These are phyloP conservation scores for Aspergillus ibericus DNA, from an alignment of 2,329 filamentous ascomycete species.

Conservation along the genomic window DNA sequence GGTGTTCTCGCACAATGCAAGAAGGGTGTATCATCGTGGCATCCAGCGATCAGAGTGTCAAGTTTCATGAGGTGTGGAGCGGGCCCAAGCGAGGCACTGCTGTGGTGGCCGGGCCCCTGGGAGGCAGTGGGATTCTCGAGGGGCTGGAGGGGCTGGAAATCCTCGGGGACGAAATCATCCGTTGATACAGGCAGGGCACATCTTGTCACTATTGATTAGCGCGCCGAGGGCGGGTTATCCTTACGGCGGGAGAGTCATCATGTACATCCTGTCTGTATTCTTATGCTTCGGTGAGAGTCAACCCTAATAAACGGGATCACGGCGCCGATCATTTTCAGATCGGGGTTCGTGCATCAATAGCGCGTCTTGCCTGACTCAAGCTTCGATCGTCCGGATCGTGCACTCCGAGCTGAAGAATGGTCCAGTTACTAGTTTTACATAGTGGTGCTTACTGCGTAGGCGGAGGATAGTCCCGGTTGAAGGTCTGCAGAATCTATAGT, in stretches of 20 bases:
- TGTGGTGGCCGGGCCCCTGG: conserved; percentile 63
- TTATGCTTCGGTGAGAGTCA: background rate
- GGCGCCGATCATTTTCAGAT: conserved; percentile 1
- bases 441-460: background rate
- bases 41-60: conserved; percentile 86
- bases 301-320: background rate
- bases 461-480: background rate
- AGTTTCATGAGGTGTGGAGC: conserved; percentile 95
- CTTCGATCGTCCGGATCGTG: background rate
- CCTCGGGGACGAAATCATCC: conserved; percentile 60
- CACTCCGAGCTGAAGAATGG: background rate
- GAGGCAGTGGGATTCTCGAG: conserved; percentile 83
- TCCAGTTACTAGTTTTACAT: background rate
- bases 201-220: background rate
- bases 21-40: conserved; percentile 90
- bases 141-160: conserved; percentile 73
- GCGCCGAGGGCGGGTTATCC: background rate
- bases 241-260: background rate
- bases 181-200: conserved; percentile 45
- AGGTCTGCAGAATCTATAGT: background rate
- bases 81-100: conserved; percentile 57
- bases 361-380: background rate
- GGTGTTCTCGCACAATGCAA: conserved; percentile 57
- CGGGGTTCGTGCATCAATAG: background rate
- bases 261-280: background rate